Evolutionary conservation across 192 early-diverging fungal genomes (phyloP), one percentile per base, ranked within the genome.

Genomic region (Coemansia sp.): DNA sequence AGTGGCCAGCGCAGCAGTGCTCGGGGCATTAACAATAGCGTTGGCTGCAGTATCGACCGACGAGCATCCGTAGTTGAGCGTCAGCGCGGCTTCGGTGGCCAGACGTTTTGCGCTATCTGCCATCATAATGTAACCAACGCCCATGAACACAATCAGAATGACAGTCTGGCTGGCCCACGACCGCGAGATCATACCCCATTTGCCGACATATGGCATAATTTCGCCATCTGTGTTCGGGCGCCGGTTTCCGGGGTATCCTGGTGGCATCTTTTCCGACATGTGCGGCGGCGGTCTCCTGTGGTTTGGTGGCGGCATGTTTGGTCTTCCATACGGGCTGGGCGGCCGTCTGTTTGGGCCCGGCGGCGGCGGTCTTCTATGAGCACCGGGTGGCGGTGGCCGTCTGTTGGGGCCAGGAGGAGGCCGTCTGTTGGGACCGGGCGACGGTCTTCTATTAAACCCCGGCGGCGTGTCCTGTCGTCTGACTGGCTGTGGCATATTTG

Each of bases 141-240:
- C 76, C 56, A 69, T 63, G n/a, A 73, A 61, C 7, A 79, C 2
- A 5, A 73, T 59, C 63, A 79, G 54, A 12, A 79, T 62, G 1
- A 79, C 60, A 0, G 70, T 61, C 56, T 79, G 67, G 41, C 63
- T 69, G 3, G 71, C 67, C 76, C 76, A 79, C 2, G 70, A 38
- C 3, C 76, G 63, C 15, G 76, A 79, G 0, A 79, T 17, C 56
- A 47, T 53, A 9, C 54, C 70, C 71, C 76, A 73, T 22, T 66
- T 66, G 41, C 76, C 76, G 5, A 79, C 48, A 55, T 79, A 79
- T 11, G 76, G 70, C 24, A 21, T 32, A 11, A 69, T 69, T 2
- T 56, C 19, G 21, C 15, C 54, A 8, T 38, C 58, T 53, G 21
- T 1, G 15, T 17, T 17, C 37, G 22, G 27, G 5, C 51, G 52